These are phyloP conservation scores for Candida germanica DNA, from an alignment of 805 yeast genomes.

Conservation along the genomic window DNA sequence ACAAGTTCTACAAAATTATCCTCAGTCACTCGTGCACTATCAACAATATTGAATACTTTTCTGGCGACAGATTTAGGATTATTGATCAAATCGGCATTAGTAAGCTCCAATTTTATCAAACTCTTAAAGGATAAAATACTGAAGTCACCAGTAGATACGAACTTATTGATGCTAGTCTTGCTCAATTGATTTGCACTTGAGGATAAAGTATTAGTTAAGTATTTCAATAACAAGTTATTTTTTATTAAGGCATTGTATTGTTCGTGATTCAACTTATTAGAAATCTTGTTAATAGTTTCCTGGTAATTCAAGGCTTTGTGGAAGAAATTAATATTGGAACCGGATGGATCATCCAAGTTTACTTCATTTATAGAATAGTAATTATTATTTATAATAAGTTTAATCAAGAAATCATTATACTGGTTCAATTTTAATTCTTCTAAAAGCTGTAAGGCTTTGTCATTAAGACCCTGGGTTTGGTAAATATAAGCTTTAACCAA, in stretches of 20 bases:
- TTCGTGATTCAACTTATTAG: conserved; percentile 24
- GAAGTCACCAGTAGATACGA: conserved; percentile 26
- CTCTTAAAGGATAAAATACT: conserved; percentile 27
- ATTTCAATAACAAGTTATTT: conserved; percentile 45
- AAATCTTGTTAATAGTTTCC: conserved; percentile 33
- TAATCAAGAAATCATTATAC: conserved; percentile 38
- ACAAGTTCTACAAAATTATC: conserved; percentile 15
- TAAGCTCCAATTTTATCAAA: conserved; percentile 26
- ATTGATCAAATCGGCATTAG: conserved; percentile 22
- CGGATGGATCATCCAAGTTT: background rate
- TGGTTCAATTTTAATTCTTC: conserved; percentile 25
- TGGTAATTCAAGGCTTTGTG: conserved; percentile 35
- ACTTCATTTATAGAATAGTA: conserved; percentile 26
- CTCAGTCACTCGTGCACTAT: conserved; percentile 2
- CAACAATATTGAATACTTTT: conserved; percentile 20
- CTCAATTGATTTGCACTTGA: conserved; percentile 21
- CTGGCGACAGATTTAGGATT: conserved; percentile 16
- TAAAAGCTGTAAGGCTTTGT: conserved; percentile 30
- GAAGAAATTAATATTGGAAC: conserved; percentile 25
- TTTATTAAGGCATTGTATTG: conserved; percentile 42
- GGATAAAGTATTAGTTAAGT: conserved; percentile 36
- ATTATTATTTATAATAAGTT: conserved; percentile 46
- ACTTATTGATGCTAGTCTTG: conserved; percentile 13
- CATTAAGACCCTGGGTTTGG: conserved; percentile 30
- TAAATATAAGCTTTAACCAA: conserved; percentile 58